phyloP scores from a whole-genome alignment of 345 rosid genomes.

The Lepidium sativum region DNA sequence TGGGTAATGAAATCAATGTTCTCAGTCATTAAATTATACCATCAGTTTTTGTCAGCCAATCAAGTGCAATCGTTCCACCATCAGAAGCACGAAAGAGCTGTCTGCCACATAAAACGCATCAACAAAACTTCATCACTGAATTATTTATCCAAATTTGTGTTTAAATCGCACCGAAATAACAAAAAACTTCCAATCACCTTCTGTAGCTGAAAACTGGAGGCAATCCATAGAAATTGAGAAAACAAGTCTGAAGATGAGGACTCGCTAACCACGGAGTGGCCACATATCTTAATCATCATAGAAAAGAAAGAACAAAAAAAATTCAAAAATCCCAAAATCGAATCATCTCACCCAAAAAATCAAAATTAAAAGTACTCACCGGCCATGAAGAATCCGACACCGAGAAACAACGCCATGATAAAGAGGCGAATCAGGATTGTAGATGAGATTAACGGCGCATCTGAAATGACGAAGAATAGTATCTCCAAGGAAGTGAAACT shows the following conservation, averaged over 20 bases:
- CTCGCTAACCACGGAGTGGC: conserved; percentile 82
- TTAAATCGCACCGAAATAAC: not conserved
- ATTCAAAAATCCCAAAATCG: not conserved
- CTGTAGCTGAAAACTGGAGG: conserved; percentile 68
- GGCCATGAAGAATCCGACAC: conserved; percentile 58
- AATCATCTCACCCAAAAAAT: not conserved
- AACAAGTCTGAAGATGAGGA: conserved; percentile 73
- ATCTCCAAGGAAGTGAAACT: conserved; percentile 63
- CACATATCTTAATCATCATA: conserved; percentile 36
- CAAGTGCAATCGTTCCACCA: conserved; percentile 88
- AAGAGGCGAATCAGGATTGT: conserved; percentile 37
- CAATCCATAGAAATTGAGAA: conserved; percentile 59
- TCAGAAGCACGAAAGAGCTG: conserved; percentile 63
- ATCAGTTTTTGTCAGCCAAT: conserved; percentile 61
- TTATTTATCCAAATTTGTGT: not conserved
- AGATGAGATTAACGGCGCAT: conserved; percentile 35
- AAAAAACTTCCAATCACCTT: conserved; percentile 32
- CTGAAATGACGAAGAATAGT: conserved; percentile 36
- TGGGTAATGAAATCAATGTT: not conserved
- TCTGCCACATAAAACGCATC: conserved; percentile 28
- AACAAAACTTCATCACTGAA: not conserved
- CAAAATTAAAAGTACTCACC: conserved; percentile 21
- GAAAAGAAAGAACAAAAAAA: not conserved
- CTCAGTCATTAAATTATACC: conserved; percentile 27
- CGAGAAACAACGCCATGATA: conserved; percentile 57